Percentiles rank a stretch among this genome's conserved stretches.
Evolutionary conservation across 2,329 filamentous ascomycete genomes (phyloP).

Genomic region (Hypoxylon sp.): DNA sequence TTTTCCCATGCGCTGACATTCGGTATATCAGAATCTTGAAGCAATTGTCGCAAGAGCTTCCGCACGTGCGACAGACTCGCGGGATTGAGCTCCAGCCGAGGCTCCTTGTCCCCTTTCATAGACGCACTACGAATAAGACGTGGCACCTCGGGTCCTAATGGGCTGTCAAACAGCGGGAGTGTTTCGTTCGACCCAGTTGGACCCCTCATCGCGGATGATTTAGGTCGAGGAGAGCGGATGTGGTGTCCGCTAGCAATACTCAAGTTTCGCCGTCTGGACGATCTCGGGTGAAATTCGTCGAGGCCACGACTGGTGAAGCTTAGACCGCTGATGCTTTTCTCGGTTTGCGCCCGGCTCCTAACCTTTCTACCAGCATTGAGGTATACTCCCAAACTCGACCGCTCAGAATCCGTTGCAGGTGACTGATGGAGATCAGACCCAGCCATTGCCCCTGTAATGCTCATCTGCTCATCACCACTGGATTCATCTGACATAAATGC

Average conservation of each 20-base stretch:
- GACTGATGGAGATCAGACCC: slow-evolving; percentile 70
- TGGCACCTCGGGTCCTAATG: slow-evolving; percentile 57
- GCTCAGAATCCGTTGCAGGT: slow-evolving; percentile 79
- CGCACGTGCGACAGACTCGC: slow-evolving; percentile 91
- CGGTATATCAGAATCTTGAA: slow-evolving; percentile 80
- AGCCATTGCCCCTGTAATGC: slow-evolving; percentile 82
- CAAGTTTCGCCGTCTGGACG: slow-evolving; percentile 80
- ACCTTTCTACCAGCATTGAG: slow-evolving; percentile 81
- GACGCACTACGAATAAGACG: slow-evolving; percentile 82
- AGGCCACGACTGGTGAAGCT: slow-evolving; percentile 76
- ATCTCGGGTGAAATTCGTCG: slow-evolving; percentile 73
- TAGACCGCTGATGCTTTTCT: slow-evolving; percentile 79
- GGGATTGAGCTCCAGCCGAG: slow-evolving; percentile 85
- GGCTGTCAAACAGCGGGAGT: slow-evolving; percentile 61
- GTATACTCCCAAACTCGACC: slow-evolving; percentile 77
- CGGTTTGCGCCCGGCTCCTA: slow-evolving; percentile 73
- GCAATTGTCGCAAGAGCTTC: slow-evolving; percentile 83
- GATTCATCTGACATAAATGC: slow-evolving; percentile 97
- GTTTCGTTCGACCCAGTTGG: slow-evolving; percentile 65
- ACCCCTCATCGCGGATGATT: slow-evolving; percentile 69
- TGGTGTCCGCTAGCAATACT: slow-evolving; percentile 85
- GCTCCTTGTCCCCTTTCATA: slow-evolving; percentile 78
- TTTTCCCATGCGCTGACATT: slow-evolving; percentile 86
- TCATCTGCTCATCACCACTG: slow-evolving; percentile 91
- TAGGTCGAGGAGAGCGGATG: slow-evolving; percentile 77